Conservation (phyloP, 1,284 basidiomycete species). For the Heliocybe sulcata region DNA sequence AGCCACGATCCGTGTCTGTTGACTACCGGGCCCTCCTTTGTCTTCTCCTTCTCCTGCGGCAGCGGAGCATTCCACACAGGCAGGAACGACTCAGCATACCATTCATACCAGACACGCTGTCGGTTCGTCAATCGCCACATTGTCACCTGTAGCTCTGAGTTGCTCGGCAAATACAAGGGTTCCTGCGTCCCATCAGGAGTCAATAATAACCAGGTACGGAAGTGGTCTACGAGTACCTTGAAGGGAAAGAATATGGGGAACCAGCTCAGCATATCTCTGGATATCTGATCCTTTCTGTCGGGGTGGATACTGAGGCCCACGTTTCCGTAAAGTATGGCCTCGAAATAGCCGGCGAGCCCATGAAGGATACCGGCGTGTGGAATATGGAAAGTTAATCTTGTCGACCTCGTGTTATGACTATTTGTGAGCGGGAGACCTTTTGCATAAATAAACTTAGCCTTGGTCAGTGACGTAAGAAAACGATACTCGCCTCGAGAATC, state of each 20-base stretch:
- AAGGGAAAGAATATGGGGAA: constrained; percentile 97
- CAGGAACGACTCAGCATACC: constrained; percentile 91
- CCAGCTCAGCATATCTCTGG: constrained; percentile 97
- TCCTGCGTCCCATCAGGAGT: constrained; percentile 41
- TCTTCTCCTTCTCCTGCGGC: constrained; percentile 6
- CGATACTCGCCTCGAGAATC: constrained; percentile 55
- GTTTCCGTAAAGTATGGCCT: constrained; percentile 86
- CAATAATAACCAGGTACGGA: neutral
- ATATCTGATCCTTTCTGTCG: constrained; percentile 73
- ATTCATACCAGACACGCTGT: constrained; percentile 96
- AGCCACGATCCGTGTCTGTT: constrained; percentile 18
- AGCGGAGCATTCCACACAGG: constrained; percentile 34
- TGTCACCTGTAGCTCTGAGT: constrained; percentile 88
- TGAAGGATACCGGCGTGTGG: constrained; percentile 94
- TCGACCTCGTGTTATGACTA: constrained; percentile 80
- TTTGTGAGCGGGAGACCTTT: constrained; percentile 80
- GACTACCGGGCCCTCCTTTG: constrained; percentile 11
- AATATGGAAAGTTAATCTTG: constrained; percentile 84
- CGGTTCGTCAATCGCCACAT: constrained; percentile 92
- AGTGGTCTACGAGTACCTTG: constrained; percentile 40
- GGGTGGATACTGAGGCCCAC: constrained; percentile 94
- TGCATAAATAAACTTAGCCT: neutral
- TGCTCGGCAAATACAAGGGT: constrained; percentile 88
- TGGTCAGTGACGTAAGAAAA: neutral
- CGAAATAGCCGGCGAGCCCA: constrained; percentile 98